phyloP scores from a whole-genome alignment of 177 flowering plant genomes.

The Vitis hybrid region DNA sequence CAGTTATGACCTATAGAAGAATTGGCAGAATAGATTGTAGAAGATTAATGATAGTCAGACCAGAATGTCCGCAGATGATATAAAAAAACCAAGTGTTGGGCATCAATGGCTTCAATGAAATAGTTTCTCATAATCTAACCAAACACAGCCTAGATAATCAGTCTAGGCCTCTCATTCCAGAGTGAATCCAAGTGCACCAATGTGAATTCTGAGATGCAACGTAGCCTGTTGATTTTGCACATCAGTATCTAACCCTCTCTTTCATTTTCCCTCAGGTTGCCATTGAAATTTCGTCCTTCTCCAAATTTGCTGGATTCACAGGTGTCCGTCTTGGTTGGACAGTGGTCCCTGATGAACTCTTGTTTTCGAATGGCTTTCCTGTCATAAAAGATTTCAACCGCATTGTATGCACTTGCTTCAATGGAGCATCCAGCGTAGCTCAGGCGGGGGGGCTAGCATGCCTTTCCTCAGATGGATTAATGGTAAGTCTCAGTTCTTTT shows the following conservation, averaged over 20 bases:
- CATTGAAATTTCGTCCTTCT: constrained; percentile 84
- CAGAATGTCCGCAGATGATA: neutral
- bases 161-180: too few relatives aligned
- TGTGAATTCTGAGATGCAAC: too few relatives aligned
- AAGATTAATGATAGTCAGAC: neutral
- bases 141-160: too few relatives aligned
- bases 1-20: neutral
- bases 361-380: constrained; percentile 68
- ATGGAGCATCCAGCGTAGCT: constrained; percentile 80
- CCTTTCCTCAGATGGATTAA: constrained; percentile 66
- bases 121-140: too few relatives aligned
- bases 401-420: constrained; percentile 78
- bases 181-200: too few relatives aligned
- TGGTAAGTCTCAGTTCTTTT: constrained; percentile 33
- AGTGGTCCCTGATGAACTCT: constrained; percentile 74
- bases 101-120: neutral
- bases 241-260: neutral
- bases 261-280: constrained; percentile 63
- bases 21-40: neutral
- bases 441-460: constrained; percentile 94
- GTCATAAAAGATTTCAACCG: constrained; percentile 73
- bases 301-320: constrained; percentile 90
- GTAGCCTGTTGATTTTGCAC: too few relatives aligned
- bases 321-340: constrained; percentile 98
- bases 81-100: neutral